phyloP scores from a whole-genome alignment of 352 stramenopile genomes.

The Phytophthora lateralis region DNA sequence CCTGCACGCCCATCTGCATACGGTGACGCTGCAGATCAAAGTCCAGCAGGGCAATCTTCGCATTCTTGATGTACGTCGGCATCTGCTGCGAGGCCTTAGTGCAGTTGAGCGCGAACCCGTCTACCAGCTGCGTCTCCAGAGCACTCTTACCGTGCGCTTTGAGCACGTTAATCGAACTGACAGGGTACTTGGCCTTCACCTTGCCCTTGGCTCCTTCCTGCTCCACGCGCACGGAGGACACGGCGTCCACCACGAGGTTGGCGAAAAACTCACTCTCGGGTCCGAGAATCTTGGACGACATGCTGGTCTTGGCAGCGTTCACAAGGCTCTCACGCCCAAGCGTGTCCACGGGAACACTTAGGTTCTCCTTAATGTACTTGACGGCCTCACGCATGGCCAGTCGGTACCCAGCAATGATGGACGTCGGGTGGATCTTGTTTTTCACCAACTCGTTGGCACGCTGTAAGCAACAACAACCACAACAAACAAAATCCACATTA shows the following conservation, averaged over 20 bases:
- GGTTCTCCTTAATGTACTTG: slow-evolving; percentile 99
- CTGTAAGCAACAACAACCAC: slow-evolving; percentile 42
- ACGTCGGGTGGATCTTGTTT: slow-evolving; percentile 99
- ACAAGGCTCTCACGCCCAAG: slow-evolving; percentile 95
- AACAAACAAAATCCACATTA: slow-evolving; percentile 2
- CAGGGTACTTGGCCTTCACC: slow-evolving; percentile 92
- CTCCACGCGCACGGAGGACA: slow-evolving; percentile 96
- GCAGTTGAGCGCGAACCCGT: slow-evolving; percentile 98
- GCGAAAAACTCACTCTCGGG: slow-evolving; percentile 98
- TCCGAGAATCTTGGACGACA: slow-evolving; percentile 99
- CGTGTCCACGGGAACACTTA: slow-evolving; percentile 95
- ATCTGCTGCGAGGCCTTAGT: slow-evolving; percentile 98
- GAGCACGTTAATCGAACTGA: slow-evolving; percentile 99
- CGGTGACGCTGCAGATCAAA: slow-evolving; percentile 99
- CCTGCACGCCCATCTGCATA: slow-evolving; percentile 96
- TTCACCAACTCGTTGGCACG: slow-evolving; percentile 97
- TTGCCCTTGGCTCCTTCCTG: slow-evolving; percentile 86
- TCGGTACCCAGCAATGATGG: slow-evolving; percentile 98
- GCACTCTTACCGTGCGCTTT: slow-evolving; percentile 95
- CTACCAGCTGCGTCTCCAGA: slow-evolving; percentile 91
- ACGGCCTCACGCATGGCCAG: slow-evolving; percentile 98
- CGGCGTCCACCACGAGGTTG: slow-evolving; percentile 97
- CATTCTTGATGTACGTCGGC: slow-evolving; percentile 94
- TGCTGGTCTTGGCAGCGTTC: slow-evolving; percentile 98
- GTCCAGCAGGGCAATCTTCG: slow-evolving; percentile 97